Conservation (phyloP, 2,329 filamentous ascomycete genomes). For the Hymenoscyphus infarciens region DNA sequence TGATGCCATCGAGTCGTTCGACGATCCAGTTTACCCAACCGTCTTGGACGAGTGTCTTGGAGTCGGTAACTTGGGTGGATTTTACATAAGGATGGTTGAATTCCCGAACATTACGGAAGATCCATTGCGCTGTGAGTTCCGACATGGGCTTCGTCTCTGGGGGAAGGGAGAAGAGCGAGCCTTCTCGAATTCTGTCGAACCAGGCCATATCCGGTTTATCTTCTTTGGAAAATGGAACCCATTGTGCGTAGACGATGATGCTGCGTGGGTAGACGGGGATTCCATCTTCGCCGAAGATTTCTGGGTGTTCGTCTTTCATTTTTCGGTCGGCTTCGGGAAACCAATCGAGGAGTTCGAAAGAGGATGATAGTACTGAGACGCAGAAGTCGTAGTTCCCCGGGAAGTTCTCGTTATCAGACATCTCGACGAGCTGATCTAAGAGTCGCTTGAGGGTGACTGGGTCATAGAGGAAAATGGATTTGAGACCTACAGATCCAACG, state of each 20-base stretch:
- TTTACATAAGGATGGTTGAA: constrained; percentile 49
- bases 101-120: constrained; percentile 45
- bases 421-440: constrained; percentile 41
- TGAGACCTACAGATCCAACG: constrained; percentile 41
- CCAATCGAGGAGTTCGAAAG: constrained; percentile 36
- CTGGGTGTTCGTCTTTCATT: constrained; percentile 18
- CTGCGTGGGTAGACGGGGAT: constrained; percentile 36
- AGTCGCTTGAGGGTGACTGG: constrained; percentile 39
- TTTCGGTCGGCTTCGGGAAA: constrained; percentile 38
- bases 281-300: constrained; percentile 14
- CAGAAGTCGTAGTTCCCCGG: constrained; percentile 47
- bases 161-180: constrained; percentile 33
- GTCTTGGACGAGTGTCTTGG: constrained; percentile 39
- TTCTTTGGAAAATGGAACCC: constrained; percentile 40
- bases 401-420: constrained; percentile 42
- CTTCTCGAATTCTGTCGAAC: constrained; percentile 39
- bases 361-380: constrained; percentile 44
- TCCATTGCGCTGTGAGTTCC: constrained; percentile 43
- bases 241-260: constrained; percentile 48
- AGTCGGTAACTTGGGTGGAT: constrained; percentile 44
- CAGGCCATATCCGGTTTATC: constrained; percentile 40
- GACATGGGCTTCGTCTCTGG: constrained; percentile 42
- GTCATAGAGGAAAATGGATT: constrained; percentile 42
- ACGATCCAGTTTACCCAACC: constrained; percentile 41
- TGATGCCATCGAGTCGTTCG: constrained; percentile 39